A percentile compares a stretch with the other conserved stretches of the same genome.
phyloP scores from a whole-genome alignment of 306 rosid species.

The Begonia masoniana region DNA sequence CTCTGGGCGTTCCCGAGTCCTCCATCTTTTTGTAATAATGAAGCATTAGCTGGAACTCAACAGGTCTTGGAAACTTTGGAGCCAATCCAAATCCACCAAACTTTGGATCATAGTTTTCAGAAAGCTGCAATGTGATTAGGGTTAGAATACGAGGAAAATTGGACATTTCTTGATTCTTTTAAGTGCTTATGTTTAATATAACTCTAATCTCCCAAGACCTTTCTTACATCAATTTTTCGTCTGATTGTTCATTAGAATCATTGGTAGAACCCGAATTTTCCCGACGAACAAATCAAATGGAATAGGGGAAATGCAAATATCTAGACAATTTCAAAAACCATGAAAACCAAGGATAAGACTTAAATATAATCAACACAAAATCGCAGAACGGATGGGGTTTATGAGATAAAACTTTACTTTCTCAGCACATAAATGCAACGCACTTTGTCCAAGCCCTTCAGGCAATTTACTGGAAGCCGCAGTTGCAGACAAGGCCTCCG shows the following conservation, averaged over 20 bases:
- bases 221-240: too few species aligned
- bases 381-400: neutral
- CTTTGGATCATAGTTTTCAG: constrained; percentile 56
- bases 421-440: constrained; percentile 54
- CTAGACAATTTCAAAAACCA: too few species aligned
- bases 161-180: too few species aligned
- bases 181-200: too few species aligned
- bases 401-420: constrained; percentile 36
- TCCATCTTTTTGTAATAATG: constrained; percentile 60
- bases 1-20: constrained; percentile 37
- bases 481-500: constrained; percentile 61
- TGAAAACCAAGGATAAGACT: too few species aligned
- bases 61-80: constrained; percentile 97
- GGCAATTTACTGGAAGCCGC: constrained; percentile 58
- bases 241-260: too few species aligned
- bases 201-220: too few species aligned
- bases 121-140: constrained; percentile 34
- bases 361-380: neutral
- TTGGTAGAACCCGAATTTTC: too few species aligned
- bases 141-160: too few species aligned
- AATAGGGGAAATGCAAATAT: too few species aligned
- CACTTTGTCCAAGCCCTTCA: constrained; percentile 48
- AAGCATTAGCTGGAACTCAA: constrained; percentile 80
- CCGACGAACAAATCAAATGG: too few species aligned
- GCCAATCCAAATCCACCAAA: constrained; percentile 92